Base-by-base conservation (phyloP, 2,329 filamentous ascomycete genomes). In the Arachnopeziza araneosa region DNA sequence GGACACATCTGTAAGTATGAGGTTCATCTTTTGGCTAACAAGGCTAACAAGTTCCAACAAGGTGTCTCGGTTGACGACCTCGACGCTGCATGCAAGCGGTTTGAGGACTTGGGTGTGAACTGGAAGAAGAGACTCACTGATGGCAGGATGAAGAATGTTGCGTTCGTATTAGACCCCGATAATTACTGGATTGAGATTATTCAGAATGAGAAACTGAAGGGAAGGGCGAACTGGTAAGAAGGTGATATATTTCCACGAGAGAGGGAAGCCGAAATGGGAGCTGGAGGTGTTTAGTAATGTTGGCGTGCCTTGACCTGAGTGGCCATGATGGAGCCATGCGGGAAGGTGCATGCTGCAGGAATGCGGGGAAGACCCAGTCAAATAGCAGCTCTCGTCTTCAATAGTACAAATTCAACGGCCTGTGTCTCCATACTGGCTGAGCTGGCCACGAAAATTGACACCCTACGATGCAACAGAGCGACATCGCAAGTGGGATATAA, bases 91-190 rank as follows among this genome's bases (percentile, higher is more conserved):
- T 97, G 93, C 76, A 78, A 87, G 71, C 84, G 93, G 17, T 93
- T 98, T 68, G 95, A 98, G 73, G 84, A 86, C 58, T 78, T 90
- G 71, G 84, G 88, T 6, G 89, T 93, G 58, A 87, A 83, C 75
- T 99, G 92, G 91, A 96, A 96, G 85, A 98, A 98, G 86, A 83
- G 90, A 66, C 81, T 98, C 63, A 96, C 91, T 1, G 93, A 98
- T 64, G 93, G 93, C 1, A 80, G 84, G 52, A 96, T 97, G 93
- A 93, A 90, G 81, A 91, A 95, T 66, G 87, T 98, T 57, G 95
- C 95, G 0, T 98, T 98, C 72, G 77, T 98, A 53, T 79, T 96
- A 54, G 93, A 93, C 68, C 92, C 93, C 0, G 92, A 96, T 75
- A 84, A 83, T 54, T 96, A 96, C 77, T 96, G 68, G 90, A 82